A percentile compares a stretch with the other conserved stretches of the same genome.
phyloP scores from a whole-genome alignment of 2,329 filamentous ascomycete species.

The Annulohypoxylon truncatum region DNA sequence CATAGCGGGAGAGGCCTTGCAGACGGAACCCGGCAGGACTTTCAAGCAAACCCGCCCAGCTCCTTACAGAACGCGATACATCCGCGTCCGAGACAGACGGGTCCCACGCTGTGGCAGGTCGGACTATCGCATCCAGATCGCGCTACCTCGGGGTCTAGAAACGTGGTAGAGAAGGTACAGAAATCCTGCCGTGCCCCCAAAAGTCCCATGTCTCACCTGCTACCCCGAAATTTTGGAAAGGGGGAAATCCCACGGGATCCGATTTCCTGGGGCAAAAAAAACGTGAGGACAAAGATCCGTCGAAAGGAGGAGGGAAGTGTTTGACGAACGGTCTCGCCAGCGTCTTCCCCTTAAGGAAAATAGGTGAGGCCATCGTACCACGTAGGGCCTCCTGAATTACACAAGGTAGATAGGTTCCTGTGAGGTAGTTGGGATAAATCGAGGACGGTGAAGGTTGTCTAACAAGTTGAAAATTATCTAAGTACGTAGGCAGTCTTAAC shows the following conservation, averaged over 20 bases:
- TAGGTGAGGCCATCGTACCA: constrained; percentile 26
- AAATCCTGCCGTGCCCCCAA: constrained; percentile 28
- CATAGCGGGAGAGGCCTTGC: constrained; percentile 19
- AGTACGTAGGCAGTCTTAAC: neutral
- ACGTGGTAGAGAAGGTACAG: constrained; percentile 38
- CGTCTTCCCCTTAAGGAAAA: constrained; percentile 34
- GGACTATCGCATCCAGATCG: constrained; percentile 37
- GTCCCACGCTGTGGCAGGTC: constrained; percentile 34
- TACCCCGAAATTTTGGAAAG: constrained; percentile 24
- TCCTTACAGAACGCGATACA: constrained; percentile 18
- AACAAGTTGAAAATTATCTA: constrained; percentile 1
- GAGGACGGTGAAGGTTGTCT: constrained; percentile 4
- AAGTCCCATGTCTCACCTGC: constrained; percentile 28
- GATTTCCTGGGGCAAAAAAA: constrained; percentile 14
- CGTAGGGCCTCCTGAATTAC: neutral
- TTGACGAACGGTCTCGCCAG: constrained; percentile 21
- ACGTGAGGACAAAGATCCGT: constrained; percentile 1
- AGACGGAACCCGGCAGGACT: constrained; percentile 41
- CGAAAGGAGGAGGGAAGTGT: neutral
- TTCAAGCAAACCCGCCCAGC: constrained; percentile 27
- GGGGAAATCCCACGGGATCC: constrained; percentile 4
- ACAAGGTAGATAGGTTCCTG: constrained; percentile 6
- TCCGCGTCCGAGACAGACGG: constrained; percentile 40
- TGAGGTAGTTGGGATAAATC: constrained; percentile 8
- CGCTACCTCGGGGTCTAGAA: constrained; percentile 40